Base-by-base conservation (phyloP, 1,284 basidiomycete species). In the Cutaneotrichosporon sp. region DNA sequence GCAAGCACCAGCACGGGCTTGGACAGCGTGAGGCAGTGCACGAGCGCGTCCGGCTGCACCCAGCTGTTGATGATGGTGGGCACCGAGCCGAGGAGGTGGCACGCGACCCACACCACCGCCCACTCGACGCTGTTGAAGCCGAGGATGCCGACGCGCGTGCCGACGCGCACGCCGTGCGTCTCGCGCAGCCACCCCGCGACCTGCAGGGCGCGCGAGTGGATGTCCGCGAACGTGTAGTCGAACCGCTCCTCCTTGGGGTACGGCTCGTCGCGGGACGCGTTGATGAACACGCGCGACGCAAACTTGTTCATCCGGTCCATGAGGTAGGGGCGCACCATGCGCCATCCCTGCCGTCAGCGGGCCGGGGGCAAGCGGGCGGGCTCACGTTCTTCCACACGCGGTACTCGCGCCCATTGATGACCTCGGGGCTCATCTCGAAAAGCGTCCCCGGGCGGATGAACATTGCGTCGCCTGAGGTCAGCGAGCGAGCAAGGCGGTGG, bases 51-150 rank as follows among this genome's bases (percentile, higher is more conserved):
- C 10, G 58, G 51, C 42, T 59, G 58, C 11, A 59, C 34, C 56
- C 25, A 42, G 13, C 24, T 31, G 52, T 77, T 77, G 14, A 77
- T 58, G 43, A 65, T 67, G 10, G 73, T 66, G 0, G 69, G 58
- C 4, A 77, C 65, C 1, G 68, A 73, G 13, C 73, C 75, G 47
- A 77, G 69, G 31, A 77, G 65, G 38, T 76, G 72, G 2, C 59
- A 56, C 6, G 76, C 76, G 11, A 72, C 52, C 49, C 69, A 76
- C 1, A 67, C 29, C 16, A 54, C 51, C 1, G 46, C 45, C 60
- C 56, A 62, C 45, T 42, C 47, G 47, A 34, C 54, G 16, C 47
- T 51, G 65, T 78, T 78, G 38, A 62, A 64, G 43, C 76, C 76
- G 8, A 72, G 72, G 31, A 78, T 67, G 18, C 67, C 75, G 5